Evolutionary conservation across 1,139 yeast species (phyloP).

Genomic region (Hemisphaericaspora xylanilytica): DNA sequence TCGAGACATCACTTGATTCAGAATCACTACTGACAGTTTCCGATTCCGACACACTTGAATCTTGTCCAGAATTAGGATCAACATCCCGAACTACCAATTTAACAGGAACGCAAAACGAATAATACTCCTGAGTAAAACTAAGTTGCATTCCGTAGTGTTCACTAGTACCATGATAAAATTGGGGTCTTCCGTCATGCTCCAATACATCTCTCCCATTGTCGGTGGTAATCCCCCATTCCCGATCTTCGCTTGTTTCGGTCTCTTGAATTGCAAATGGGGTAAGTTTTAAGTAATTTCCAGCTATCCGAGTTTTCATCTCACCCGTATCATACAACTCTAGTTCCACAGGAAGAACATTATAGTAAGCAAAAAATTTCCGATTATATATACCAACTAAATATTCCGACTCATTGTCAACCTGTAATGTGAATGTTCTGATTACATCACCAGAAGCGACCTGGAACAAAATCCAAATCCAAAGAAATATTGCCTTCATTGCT

Average conservation of each 20-base stretch:
- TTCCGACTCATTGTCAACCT: not conserved
- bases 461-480: not conserved
- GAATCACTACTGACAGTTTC: too few species aligned
- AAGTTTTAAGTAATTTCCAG: not conserved
- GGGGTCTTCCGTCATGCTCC: too few species aligned
- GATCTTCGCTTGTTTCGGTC: not conserved
- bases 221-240: too few species aligned
- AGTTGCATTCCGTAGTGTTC: too few species aligned
- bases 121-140: too few species aligned
- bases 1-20: too few species aligned
- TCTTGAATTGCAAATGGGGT: not conserved
- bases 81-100: too few species aligned
- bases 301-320: not conserved
- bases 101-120: too few species aligned
- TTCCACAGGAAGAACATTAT: not conserved
- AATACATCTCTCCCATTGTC: too few species aligned
- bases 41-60: too few species aligned
- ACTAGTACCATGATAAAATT: too few species aligned
- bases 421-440: not conserved
- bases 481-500: not conserved
- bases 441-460: not conserved
- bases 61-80: too few species aligned
- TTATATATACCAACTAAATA: not conserved
- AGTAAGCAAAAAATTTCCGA: not conserved
- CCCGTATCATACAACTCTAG: constrained; percentile 1